Evolutionary conservation across 352 stramenopile species (phyloP).

Genomic region (Phytophthora pini): DNA sequence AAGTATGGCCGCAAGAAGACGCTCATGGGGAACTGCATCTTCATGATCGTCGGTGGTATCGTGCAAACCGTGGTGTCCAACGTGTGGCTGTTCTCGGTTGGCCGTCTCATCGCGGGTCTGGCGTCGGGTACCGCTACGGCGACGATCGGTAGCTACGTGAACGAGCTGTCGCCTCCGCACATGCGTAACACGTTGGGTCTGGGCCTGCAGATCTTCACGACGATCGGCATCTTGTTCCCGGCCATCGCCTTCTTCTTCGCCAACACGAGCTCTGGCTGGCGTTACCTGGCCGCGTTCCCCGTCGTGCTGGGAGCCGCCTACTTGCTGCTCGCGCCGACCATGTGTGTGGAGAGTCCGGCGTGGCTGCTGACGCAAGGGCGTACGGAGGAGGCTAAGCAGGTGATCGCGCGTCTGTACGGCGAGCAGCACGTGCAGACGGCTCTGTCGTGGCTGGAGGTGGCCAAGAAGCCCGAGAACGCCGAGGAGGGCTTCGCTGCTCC

Average conservation of each 20-base stretch:
- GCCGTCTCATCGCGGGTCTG: background rate
- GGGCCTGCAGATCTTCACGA: conserved; percentile 1
- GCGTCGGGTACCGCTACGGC: background rate
- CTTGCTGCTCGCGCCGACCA: background rate
- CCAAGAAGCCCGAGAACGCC: conserved; percentile 1
- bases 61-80: background rate
- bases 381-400: background rate
- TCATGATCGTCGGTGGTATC: background rate
- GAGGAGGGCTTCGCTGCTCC: background rate
- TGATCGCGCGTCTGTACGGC: background rate
- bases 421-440: background rate
- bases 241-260: conserved; percentile 3
- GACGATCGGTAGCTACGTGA: background rate
- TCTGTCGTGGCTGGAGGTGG: conserved; percentile 1
- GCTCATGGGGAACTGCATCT: conserved; percentile 1
- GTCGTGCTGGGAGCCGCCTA: background rate
- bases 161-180: background rate
- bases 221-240: conserved; percentile 1
- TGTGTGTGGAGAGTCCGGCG: background rate
- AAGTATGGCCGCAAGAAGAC: conserved; percentile 2
- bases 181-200: background rate
- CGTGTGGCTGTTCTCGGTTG: background rate
- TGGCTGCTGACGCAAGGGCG: background rate
- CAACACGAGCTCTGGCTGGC: background rate
- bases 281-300: conserved; percentile 1